These are phyloP conservation scores for Caulochytrium protostelioides DNA, from an alignment of 371 early-diverging fungal genomes.

Conservation along the genomic window DNA sequence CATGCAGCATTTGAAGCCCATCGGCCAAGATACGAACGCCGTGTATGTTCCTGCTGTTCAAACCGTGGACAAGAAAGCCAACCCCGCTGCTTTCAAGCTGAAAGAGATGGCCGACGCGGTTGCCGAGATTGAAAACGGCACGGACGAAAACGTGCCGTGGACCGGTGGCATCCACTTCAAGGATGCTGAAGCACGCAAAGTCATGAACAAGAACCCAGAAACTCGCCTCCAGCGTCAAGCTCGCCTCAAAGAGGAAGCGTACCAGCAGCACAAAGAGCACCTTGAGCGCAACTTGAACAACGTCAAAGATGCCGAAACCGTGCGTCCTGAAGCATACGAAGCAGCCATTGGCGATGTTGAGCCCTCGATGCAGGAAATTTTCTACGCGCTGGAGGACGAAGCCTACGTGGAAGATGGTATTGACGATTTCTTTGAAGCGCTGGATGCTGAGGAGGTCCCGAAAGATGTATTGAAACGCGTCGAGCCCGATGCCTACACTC, in stretches of 20 bases:
- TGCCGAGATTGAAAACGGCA: not conserved
- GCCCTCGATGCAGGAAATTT: conserved; percentile 41
- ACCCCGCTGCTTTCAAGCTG: not conserved
- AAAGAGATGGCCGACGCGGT: conserved; percentile 15
- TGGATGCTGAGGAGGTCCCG: conserved; percentile 28
- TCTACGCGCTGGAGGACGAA: conserved; percentile 81
- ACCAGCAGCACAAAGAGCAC: too few relatives aligned
- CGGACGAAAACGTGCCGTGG: conserved; percentile 12
- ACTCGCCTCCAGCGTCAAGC: too few relatives aligned
- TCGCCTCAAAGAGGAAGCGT: too few relatives aligned
- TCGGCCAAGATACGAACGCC: conserved; percentile 53
- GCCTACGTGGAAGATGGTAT: conserved; percentile 49
- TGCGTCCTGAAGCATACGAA: not conserved
- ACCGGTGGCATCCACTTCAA: conserved; percentile 13
- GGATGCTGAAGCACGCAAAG: conserved; percentile 6
- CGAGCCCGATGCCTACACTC: not conserved
- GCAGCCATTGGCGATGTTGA: not conserved
- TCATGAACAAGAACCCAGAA: too few relatives aligned
- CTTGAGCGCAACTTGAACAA: too few relatives aligned
- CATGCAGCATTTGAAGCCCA: conserved; percentile 64
- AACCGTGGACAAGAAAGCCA: too few relatives aligned
- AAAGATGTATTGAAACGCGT: conserved; percentile 1
- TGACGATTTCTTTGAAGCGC: conserved; percentile 49
- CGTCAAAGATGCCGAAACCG: too few relatives aligned
- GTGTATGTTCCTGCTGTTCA: too few relatives aligned